Percentiles rank a stretch among this genome's conserved stretches.
These are phyloP conservation scores for Schwanniomyces yamadae DNA, from an alignment of 805 yeast genomes.

Conservation along the genomic window DNA sequence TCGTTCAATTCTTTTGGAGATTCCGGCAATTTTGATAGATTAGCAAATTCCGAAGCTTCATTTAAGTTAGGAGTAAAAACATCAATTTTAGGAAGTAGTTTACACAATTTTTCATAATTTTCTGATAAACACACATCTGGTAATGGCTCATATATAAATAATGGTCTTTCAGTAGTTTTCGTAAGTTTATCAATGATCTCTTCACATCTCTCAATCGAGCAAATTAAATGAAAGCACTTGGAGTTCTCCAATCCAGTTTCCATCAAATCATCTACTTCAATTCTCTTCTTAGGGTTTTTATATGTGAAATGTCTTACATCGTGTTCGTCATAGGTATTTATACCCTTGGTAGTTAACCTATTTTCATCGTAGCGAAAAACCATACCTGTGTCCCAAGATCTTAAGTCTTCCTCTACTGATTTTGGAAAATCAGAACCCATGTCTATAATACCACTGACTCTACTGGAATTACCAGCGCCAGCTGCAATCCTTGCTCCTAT, in stretches of 20 bases:
- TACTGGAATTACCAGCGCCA: constrained; percentile 29
- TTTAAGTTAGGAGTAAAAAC: constrained; percentile 81
- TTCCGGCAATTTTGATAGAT: constrained; percentile 43
- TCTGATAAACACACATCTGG: constrained; percentile 70
- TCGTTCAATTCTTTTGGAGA: constrained; percentile 36
- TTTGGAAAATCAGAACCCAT: constrained; percentile 76
- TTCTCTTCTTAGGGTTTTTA: constrained; percentile 57
- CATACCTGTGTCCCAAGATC: constrained; percentile 62
- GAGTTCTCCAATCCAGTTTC: constrained; percentile 35
- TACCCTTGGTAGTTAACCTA: constrained; percentile 76
- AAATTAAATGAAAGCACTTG: constrained; percentile 65
- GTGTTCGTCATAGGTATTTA: constrained; percentile 66
- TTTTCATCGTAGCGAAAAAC: constrained; percentile 49
- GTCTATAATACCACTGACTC: constrained; percentile 72
- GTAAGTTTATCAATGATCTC: constrained; percentile 44
- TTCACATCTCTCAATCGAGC: constrained; percentile 62
- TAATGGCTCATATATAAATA: constrained; percentile 79
- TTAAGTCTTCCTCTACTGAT: constrained; percentile 42
- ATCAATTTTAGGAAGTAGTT: constrained; percentile 46
- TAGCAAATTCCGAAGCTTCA: constrained; percentile 71
- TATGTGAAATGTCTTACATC: constrained; percentile 61
- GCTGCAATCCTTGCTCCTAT: constrained; percentile 67
- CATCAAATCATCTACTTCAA: constrained; percentile 51
- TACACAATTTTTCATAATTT: constrained; percentile 30
- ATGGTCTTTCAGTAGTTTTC: constrained; percentile 26